Evolutionary conservation across 371 early-diverging fungal genomes (phyloP).

Genomic region (Batkoa obscura): DNA sequence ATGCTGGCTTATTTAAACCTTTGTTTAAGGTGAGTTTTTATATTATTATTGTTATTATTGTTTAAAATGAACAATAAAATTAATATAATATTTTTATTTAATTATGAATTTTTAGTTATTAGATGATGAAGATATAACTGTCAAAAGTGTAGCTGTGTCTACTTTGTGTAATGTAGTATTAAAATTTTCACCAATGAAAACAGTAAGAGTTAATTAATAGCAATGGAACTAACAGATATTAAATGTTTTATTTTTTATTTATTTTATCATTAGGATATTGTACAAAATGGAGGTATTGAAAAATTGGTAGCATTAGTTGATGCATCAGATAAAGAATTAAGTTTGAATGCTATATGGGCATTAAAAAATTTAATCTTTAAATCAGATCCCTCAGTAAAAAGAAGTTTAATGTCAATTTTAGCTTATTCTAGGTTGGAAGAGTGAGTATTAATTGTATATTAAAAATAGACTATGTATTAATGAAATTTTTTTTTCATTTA

Average conservation of each 20-base stretch:
- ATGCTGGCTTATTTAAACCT: constrained; percentile 54
- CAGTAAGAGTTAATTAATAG: constrained; percentile 12
- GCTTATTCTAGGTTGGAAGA: constrained; percentile 32
- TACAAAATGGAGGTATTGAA: constrained; percentile 58
- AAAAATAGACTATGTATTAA: constrained; percentile 62
- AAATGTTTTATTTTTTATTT: not conserved
- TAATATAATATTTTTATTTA: not conserved
- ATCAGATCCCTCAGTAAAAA: constrained; percentile 44
- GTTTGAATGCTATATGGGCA: constrained; percentile 68
- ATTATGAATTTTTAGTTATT: constrained; percentile 21
- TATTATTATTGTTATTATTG: not conserved
- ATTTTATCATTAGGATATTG: constrained; percentile 20
- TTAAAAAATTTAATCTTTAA: constrained; percentile 61
- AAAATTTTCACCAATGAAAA: constrained; percentile 78
- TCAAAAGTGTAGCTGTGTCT: constrained; percentile 55
- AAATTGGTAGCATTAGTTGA: constrained; percentile 42
- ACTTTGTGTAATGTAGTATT: constrained; percentile 72
- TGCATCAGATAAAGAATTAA: constrained; percentile 23
- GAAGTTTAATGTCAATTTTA: constrained; percentile 42
- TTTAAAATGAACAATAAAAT: too few species aligned
- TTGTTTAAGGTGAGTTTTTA: constrained; percentile 32
- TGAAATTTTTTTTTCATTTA: constrained; percentile 57
- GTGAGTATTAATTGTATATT: constrained; percentile 23
- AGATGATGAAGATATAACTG: constrained; percentile 35
- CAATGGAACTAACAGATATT: not conserved